Evolutionary conservation across 2,329 filamentous ascomycete species (phyloP), one percentile per base, ranked within the genome.

Genomic region (Claviceps africana): DNA sequence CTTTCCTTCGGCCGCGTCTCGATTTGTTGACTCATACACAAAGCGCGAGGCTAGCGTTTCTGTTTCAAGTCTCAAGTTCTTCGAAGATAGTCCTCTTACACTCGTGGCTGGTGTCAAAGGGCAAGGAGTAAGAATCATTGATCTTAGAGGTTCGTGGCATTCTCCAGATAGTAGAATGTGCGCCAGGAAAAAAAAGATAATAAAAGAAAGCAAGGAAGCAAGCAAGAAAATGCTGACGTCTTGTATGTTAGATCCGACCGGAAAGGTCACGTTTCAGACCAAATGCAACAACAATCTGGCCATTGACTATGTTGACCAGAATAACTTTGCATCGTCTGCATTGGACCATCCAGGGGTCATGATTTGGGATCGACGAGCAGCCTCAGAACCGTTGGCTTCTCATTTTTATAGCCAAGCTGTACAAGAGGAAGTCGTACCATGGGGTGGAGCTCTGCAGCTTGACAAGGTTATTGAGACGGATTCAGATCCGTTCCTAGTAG

Each of bases 11-110:
- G 71, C 74, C 48, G 64, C 71, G 40, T 65, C 76, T 65, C 59
- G 73, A 62, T 66, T 79, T 62, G 66, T 76, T 62, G 75, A 81
- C 66, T 70, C 85, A 55, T 65, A 78, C 62, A 67, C 81, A 64
- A 72, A 79, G 21, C 67, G 82, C 4, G 81, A 85, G 61, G 75
- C 77, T 4, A 81, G 79, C 50, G 83, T 88, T 43, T 83, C 85
- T n/a, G 83, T 93, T 25, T 87, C 85, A 1, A 90, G 86, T 61
- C 81, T 90, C 59, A 83, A 86, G 60, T 94, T 91, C 71, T 90
- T 91, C 54, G 78, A 86, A 54, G 79, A 85, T 57, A 84, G 82
- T 56, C 86, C 87, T 9, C 79, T 88, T 56, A 85, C 83, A 22
- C 70, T 93, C 11, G 79, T 90, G 30, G 82, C 83, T 30, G 86